A percentile compares a stretch with the other conserved stretches of the same genome.
Conservation (phyloP, 345 rosid genomes). For the Passiflora organensis region DNA sequence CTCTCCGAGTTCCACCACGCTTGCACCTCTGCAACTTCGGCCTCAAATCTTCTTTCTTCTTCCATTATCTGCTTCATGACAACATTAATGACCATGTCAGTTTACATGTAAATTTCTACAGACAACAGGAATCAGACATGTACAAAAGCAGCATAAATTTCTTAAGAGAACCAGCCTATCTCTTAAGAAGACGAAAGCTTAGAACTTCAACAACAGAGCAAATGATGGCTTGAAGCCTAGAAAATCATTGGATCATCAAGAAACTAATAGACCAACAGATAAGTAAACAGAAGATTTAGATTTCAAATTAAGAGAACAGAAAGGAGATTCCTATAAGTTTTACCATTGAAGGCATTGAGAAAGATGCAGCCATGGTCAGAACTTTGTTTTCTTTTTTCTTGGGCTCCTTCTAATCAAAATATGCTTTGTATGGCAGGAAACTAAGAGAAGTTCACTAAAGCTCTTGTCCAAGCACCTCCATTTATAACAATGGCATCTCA, state of each 20-base stretch:
- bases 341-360: constrained; percentile 90
- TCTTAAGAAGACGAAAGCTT: neutral
- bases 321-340: neutral
- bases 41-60: constrained; percentile 88
- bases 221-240: neutral
- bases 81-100: too few species aligned
- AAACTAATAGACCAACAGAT: neutral
- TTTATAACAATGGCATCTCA: constrained; percentile 30
- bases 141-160: neutral
- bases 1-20: constrained; percentile 97
- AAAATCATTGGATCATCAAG: neutral
- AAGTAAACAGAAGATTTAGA: neutral
- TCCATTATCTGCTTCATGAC: constrained; percentile 54
- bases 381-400: constrained; percentile 13
- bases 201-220: neutral
- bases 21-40: constrained; percentile 90
- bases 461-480: constrained; percentile 17
- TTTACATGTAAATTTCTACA: neutral
- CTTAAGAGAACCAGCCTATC: neutral
- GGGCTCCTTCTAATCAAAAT: neutral
- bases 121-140: neutral
- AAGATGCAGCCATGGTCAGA: constrained; percentile 88
- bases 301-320: neutral
- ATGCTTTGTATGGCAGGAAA: neutral
- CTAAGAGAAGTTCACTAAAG: constrained; percentile 33